Conservation (phyloP, 495 filamentous ascomycete species). For the Lasiosphaeris hirsuta region DNA sequence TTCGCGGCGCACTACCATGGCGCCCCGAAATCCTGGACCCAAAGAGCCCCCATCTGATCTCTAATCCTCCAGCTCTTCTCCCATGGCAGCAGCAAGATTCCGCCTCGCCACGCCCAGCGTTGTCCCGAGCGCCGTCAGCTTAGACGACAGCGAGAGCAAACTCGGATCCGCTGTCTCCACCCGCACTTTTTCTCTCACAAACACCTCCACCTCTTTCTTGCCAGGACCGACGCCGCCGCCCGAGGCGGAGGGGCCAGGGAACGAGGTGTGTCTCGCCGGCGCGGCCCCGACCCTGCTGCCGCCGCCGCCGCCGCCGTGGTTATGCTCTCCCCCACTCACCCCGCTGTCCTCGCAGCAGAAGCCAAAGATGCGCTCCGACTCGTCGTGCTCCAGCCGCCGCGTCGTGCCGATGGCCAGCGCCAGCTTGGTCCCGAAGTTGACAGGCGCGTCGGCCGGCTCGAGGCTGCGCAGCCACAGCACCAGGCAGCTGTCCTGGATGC, state of each 20-base stretch:
- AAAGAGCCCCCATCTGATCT: background rate
- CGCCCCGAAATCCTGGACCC: background rate
- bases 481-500: conserved; percentile 72
- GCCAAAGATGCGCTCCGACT: conserved; percentile 67
- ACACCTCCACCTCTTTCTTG: conserved; percentile 54
- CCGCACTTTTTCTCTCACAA: conserved; percentile 82
- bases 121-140: conserved; percentile 77
- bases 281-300: conserved; percentile 1
- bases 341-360: conserved; percentile 23
- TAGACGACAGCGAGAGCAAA: conserved; percentile 80
- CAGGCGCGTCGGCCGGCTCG: conserved; percentile 54
- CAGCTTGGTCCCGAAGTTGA: conserved; percentile 48
- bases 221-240: background rate
- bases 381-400: conserved; percentile 72
- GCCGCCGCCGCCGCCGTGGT: background rate
- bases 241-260: background rate
- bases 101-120: conserved; percentile 62
- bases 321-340: background rate
- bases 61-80: conserved; percentile 47
- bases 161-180: conserved; percentile 92
- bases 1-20: background rate
- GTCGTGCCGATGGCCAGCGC: conserved; percentile 55
- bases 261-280: background rate
- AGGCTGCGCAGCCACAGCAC: conserved; percentile 77
- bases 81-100: conserved; percentile 80